Evolutionary conservation across 2,329 filamentous ascomycete genomes (phyloP), one percentile per base, ranked within the genome.

Genomic region (Fusarium multiceps): DNA sequence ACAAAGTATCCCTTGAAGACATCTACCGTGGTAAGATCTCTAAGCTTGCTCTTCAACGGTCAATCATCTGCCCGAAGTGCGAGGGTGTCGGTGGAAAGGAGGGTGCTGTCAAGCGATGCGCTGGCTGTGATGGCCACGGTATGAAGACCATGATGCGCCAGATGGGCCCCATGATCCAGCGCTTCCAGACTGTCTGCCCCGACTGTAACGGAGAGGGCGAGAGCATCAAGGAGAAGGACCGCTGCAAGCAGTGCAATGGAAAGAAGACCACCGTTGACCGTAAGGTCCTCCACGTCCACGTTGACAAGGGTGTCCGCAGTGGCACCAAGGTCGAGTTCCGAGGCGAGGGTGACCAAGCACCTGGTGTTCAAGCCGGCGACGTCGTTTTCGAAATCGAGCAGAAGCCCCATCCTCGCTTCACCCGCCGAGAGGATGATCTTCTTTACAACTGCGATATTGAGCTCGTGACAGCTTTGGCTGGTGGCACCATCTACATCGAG

Each of bases 121-220:
- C 89, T 42, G 92, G 93, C 78, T 99, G 96, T 81, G 93, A 97
- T 77, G 96, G 96, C 72, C 89, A 92, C 71, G 96, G 96, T 82
- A 97, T 98, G 93, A 98, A 98, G 92, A 98, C 93, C 42, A 98
- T 99, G 95, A 98, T 99, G 96, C 92, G 97, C 80, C 96, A 99
- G 84, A 98, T 99, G 94, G 96, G 96, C 54, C 96, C 96, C 64
- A 99, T 99, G 96, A 98, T 99, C 75, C 97, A 99, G 85, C 93
- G 96, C 62, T 99, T 99, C 90, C 96, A 99, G 87, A 98, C 95
- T 30, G 94, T 98, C 76, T 99, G 96, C 88, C 93, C 94, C 28
- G 97, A 99, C 84, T 99, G 96, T 81, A 95, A 96, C 75, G 97
- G 97, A 69, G 96, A 99, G 82, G 95, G 96, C 66, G 96, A 99